Conservation (phyloP, 192 early-diverging fungal genomes). For the Mortierella antarctica region DNA sequence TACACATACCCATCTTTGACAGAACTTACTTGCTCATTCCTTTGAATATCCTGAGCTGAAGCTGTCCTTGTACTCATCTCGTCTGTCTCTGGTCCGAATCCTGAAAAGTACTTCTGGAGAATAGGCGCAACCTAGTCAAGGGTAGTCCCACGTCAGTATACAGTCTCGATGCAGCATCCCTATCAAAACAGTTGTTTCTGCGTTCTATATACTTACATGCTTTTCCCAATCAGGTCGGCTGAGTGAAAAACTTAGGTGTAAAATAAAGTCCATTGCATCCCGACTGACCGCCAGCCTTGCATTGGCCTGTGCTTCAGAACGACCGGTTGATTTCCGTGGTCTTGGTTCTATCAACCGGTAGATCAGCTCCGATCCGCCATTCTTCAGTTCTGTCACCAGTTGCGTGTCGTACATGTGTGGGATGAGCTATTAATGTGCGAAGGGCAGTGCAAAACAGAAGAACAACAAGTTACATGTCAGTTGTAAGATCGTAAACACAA, state of each 20-base stretch:
- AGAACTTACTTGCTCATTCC: constrained; percentile 58
- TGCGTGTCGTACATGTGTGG: constrained; percentile 51
- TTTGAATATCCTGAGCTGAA: constrained; percentile 56
- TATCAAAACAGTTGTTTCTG: not conserved
- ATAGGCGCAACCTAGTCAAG: constrained; percentile 61
- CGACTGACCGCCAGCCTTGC: constrained; percentile 41
- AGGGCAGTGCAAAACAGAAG: no score
- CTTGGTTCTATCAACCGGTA: constrained; percentile 39
- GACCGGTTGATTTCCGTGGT: constrained; percentile 6
- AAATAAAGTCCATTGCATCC: constrained; percentile 45
- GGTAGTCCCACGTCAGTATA: not conserved
- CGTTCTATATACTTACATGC: constrained; percentile 30
- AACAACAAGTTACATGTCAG: no score
- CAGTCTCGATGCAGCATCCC: not conserved
- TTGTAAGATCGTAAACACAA: no score
- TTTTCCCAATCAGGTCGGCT: constrained; percentile 52
- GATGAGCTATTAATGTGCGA: constrained; percentile 15
- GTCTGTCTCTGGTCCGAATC: constrained; percentile 56
- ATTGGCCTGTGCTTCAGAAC: constrained; percentile 14
- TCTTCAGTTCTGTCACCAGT: constrained; percentile 48
- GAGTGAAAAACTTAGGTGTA: constrained; percentile 51
- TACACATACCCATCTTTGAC: not conserved
- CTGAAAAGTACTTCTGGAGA: constrained; percentile 69
- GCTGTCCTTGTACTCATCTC: constrained; percentile 31
- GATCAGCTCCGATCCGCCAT: constrained; percentile 38